Conservation (phyloP, 306 rosid species). For the Cicer pinnatifidum region DNA sequence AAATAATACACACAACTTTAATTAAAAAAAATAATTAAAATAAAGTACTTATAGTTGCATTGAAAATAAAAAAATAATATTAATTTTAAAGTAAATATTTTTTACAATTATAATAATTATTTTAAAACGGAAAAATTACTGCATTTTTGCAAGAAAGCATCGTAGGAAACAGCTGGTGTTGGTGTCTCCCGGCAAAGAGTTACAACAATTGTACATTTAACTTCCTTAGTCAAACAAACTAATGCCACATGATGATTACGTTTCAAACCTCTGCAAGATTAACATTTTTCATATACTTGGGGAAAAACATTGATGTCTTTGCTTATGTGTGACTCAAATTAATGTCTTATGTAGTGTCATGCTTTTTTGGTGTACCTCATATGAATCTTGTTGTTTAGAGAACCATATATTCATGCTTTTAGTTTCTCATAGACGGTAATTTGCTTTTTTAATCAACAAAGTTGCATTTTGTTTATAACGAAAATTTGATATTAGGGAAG, state of each 20-base stretch:
- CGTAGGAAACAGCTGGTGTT: not conserved
- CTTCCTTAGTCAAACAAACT: not conserved
- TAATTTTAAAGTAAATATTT: no score
- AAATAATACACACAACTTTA: no score
- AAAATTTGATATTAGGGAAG: no score
- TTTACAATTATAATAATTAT: no score
- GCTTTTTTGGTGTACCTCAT: not conserved
- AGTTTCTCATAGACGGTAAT: no score
- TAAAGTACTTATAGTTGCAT: no score
- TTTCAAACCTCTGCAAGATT: not conserved
- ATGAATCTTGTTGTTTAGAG: not conserved
- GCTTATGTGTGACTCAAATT: not conserved
- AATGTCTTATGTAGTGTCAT: not conserved
- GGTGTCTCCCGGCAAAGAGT: not conserved
- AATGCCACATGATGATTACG: not conserved
- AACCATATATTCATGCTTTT: not conserved
- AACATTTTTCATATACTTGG: not conserved
- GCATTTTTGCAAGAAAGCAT: not conserved
- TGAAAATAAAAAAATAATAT: no score
- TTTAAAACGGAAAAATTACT: not conserved
- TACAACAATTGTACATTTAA: not conserved
- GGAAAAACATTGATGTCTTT: not conserved
- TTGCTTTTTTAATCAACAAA: no score
- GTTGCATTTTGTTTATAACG: no score
- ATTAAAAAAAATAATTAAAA: no score